Conservation (phyloP, 495 filamentous ascomycete species). For the Tuber melanosporum region DNA sequence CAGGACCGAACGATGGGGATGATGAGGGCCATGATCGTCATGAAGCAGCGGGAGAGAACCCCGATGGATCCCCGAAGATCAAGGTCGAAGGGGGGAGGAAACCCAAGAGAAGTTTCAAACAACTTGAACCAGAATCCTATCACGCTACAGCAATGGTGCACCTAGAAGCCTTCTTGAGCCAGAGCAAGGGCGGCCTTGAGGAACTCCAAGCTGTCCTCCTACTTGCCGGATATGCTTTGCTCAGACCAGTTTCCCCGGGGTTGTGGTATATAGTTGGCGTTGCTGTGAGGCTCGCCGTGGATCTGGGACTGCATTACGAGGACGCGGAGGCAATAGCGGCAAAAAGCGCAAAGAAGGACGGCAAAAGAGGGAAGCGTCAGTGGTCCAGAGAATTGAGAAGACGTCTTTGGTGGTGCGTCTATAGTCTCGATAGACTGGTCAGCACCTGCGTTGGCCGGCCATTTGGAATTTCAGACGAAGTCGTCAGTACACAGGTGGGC, state of each 20-base stretch:
- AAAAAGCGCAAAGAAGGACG: conserved; percentile 43
- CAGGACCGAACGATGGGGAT: conserved; percentile 42
- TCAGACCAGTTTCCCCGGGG: conserved; percentile 85
- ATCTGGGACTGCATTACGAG: conserved; percentile 88
- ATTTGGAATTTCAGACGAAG: conserved; percentile 88
- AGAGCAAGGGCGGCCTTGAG: conserved; percentile 73
- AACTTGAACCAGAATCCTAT: conserved; percentile 88
- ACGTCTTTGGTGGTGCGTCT: conserved; percentile 93
- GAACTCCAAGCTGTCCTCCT: conserved; percentile 88
- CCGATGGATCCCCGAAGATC: conserved; percentile 43
- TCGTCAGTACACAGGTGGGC: conserved; percentile 62
- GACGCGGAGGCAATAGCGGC: conserved; percentile 66
- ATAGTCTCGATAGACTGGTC: conserved; percentile 87
- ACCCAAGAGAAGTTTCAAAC: conserved; percentile 45
- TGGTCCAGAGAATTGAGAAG: conserved; percentile 82
- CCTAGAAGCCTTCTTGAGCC: conserved; percentile 76
- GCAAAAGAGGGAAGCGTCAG: conserved; percentile 67
- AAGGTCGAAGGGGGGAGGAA: conserved; percentile 34
- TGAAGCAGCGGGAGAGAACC: conserved; percentile 4
- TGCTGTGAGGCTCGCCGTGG: conserved; percentile 80
- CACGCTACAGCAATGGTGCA: conserved; percentile 90
- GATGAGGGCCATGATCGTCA: conserved; percentile 42
- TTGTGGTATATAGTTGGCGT: conserved; percentile 97
- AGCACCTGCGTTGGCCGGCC: conserved; percentile 86
- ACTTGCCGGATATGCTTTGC: conserved; percentile 80